Percentiles rank a stretch among this genome's conserved stretches.
Evolutionary conservation across 179 eudicot genomes (phyloP).

Genomic region (Sideroxylon spinosum): DNA sequence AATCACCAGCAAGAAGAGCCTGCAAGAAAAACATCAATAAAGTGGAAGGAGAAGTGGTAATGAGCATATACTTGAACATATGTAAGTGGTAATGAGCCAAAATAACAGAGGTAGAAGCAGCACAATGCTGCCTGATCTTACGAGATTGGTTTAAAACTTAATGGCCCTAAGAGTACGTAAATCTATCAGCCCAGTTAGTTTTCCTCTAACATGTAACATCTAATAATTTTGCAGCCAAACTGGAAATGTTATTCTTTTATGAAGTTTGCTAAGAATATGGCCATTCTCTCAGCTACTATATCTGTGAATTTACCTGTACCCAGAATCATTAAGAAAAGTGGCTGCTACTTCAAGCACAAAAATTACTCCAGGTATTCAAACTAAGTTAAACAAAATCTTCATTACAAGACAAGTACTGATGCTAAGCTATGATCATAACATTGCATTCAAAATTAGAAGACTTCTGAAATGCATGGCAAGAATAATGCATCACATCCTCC

Average conservation of each 20-base stretch:
- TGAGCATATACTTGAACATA: neutral
- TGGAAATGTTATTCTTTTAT: neutral
- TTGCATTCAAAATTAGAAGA: neutral
- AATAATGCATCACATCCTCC: neutral
- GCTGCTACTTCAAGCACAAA: neutral
- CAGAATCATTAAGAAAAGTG: neutral
- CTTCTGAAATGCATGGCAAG: neutral
- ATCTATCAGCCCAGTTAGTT: neutral
- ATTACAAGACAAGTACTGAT: neutral
- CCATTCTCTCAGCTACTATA: neutral
- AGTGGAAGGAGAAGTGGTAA: neutral
- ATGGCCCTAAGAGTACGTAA: neutral
- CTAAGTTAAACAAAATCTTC: neutral
- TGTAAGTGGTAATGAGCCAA: neutral
- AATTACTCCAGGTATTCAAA: neutral
- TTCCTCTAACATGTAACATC: neutral
- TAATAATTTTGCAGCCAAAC: neutral
- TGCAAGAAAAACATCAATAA: conserved; percentile 22
- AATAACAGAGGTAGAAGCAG: conserved; percentile 6
- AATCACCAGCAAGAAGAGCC: conserved; percentile 82
- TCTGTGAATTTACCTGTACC: neutral
- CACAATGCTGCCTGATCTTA: neutral
- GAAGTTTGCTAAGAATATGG: neutral
- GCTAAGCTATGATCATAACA: neutral
- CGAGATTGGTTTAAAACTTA: neutral